Evolutionary conservation across 108 stramenopile species (phyloP).

Genomic region (Mediolabrus comicus): DNA sequence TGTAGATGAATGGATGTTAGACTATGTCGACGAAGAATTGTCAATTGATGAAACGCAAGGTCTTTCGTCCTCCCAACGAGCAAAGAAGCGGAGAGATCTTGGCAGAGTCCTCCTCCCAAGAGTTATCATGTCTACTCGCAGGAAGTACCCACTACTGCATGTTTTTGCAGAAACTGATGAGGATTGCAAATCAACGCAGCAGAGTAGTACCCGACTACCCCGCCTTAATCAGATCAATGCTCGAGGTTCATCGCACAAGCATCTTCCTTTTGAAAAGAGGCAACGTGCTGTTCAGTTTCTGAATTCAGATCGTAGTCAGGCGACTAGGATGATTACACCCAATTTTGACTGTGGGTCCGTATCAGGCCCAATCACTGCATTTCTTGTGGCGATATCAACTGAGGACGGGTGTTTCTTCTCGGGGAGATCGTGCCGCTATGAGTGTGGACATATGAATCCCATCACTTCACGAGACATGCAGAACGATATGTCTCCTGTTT

Average conservation of each 20-base stretch:
- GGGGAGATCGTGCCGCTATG: slow-evolving; percentile 64
- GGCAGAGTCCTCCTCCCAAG: slow-evolving; percentile 27
- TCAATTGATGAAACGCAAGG: background rate
- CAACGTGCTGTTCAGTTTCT: slow-evolving; percentile 72
- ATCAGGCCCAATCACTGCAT: slow-evolving; percentile 67
- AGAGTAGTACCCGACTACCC: background rate
- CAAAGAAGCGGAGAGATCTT: slow-evolving; percentile 11
- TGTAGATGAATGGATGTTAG: slow-evolving; percentile 30
- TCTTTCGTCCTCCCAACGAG: slow-evolving; percentile 3
- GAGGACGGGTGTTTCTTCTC: slow-evolving; percentile 89
- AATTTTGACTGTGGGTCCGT: slow-evolving; percentile 69
- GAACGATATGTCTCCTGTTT: slow-evolving; percentile 63
- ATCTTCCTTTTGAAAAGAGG: slow-evolving; percentile 33
- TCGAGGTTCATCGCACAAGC: background rate
- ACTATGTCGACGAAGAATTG: background rate
- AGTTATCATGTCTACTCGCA: slow-evolving; percentile 31
- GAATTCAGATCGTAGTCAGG: slow-evolving; percentile 60
- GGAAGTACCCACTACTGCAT: slow-evolving; percentile 35
- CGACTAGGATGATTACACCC: slow-evolving; percentile 72
- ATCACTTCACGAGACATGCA: slow-evolving; percentile 33
- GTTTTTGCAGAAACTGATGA: slow-evolving; percentile 27
- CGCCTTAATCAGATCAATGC: background rate
- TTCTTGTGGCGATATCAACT: slow-evolving; percentile 77
- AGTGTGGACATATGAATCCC: slow-evolving; percentile 77
- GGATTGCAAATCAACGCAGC: slow-evolving; percentile 2